These are phyloP conservation scores for Eucalyptus camaldulensis DNA, from an alignment of 345 rosid genomes.

Conservation along the genomic window DNA sequence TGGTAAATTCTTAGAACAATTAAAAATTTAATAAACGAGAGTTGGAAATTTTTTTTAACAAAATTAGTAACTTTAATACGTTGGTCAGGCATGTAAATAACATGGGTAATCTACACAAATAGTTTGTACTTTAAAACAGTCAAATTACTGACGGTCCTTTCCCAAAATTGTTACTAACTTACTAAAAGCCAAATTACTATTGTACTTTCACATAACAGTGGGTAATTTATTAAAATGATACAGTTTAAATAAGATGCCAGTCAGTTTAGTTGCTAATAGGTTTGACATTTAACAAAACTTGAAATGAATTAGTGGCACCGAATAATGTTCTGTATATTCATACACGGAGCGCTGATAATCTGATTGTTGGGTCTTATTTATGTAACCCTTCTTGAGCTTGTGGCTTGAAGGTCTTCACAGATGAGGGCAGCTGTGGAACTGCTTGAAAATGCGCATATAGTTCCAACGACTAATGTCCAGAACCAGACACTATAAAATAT, in stretches of 20 bases:
- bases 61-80: too few species aligned
- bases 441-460: neutral
- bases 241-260: neutral
- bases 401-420: neutral
- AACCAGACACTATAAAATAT: neutral
- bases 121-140: too few species aligned
- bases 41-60: too few species aligned
- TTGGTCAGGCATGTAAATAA: too few species aligned
- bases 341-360: neutral
- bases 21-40: too few species aligned
- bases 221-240: neutral
- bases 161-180: neutral
- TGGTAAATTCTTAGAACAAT: too few species aligned
- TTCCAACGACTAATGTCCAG: neutral
- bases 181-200: neutral
- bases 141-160: too few species aligned
- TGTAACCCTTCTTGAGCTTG: neutral
- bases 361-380: neutral
- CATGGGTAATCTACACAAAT: too few species aligned
- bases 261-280: neutral
- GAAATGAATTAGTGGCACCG: neutral
- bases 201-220: neutral
- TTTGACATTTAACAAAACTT: neutral
- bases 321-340: too few species aligned
- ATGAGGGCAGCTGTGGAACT: neutral